These are phyloP conservation scores for Fusarium longipes DNA, from an alignment of 2,329 filamentous ascomycete genomes.

Conservation along the genomic window DNA sequence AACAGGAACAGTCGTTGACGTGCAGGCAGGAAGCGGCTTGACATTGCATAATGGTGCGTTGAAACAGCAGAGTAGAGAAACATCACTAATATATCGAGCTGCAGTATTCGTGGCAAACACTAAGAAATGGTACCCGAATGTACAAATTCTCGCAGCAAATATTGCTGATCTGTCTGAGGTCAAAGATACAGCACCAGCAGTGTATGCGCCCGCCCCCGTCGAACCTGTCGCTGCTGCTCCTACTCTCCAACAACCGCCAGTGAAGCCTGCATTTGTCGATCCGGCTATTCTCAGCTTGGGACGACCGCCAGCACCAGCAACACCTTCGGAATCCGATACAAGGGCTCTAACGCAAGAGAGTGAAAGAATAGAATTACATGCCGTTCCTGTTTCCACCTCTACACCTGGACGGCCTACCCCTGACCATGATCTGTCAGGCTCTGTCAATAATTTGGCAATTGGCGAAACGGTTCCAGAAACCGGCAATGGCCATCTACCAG, in stretches of 20 bases:
- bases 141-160: slow-evolving; percentile 61
- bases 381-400: slow-evolving; percentile 21
- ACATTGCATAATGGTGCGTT: slow-evolving; percentile 76
- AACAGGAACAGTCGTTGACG: slow-evolving; percentile 76
- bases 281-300: slow-evolving; percentile 83
- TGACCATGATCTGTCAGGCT: slow-evolving; percentile 43
- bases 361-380: slow-evolving; percentile 32
- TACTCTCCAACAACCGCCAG: slow-evolving; percentile 44
- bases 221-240: slow-evolving; percentile 44
- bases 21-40: slow-evolving; percentile 74
- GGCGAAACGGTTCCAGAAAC: slow-evolving; percentile 29
- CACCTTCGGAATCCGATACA: slow-evolving; percentile 41
- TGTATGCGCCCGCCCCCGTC: slow-evolving; percentile 43
- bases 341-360: slow-evolving; percentile 21
- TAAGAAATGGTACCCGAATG: slow-evolving; percentile 55
- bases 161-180: slow-evolving; percentile 60
- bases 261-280: slow-evolving; percentile 71
- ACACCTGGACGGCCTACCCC: slow-evolving; percentile 35
- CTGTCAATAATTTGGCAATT: slow-evolving; percentile 45
- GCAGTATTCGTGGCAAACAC: slow-evolving; percentile 55
- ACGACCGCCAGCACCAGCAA: slow-evolving; percentile 52
- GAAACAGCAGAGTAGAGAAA: neutral
- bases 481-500: slow-evolving; percentile 34
- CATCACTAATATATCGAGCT: slow-evolving; percentile 13
- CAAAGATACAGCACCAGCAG: slow-evolving; percentile 47